Evolutionary conservation across 495 filamentous ascomycete species (phyloP).

Genomic region (Xylaria sp.): DNA sequence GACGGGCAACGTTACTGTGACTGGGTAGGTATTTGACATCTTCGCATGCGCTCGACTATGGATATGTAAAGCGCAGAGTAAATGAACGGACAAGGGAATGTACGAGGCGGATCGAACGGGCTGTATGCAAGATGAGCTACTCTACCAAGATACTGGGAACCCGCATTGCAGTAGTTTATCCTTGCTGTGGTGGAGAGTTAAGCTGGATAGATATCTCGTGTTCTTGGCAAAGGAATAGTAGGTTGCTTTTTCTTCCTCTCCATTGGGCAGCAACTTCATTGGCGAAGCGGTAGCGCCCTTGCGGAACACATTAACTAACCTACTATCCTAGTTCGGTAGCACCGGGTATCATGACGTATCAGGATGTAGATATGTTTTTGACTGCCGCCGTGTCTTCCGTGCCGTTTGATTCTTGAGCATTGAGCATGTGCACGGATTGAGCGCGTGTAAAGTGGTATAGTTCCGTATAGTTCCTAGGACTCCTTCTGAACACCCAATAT

Average conservation of each 20-base stretch:
- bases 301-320: not conserved
- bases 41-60: constrained; percentile 2
- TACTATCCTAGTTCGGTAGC: not conserved
- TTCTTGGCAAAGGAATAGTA: constrained; percentile 2
- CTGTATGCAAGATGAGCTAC: constrained; percentile 28
- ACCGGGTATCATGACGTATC: not conserved
- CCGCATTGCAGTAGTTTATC: constrained; percentile 2
- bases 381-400: not conserved
- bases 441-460: too few relatives aligned
- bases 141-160: constrained; percentile 27
- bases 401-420: not conserved
- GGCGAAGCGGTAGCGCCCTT: not conserved
- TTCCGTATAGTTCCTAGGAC: constrained; percentile 1
- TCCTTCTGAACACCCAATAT: not conserved
- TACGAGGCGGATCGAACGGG: constrained; percentile 20
- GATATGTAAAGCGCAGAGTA: not conserved
- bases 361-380: not conserved
- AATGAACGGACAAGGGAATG: constrained; percentile 3
- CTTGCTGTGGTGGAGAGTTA: not conserved
- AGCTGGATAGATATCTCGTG: not conserved
- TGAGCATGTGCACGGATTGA: not conserved
- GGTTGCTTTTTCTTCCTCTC: constrained; percentile 18
- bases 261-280: constrained; percentile 26
- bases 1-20: not conserved
- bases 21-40: not conserved